Percentiles rank a stretch among this genome's conserved stretches.
phyloP scores from a whole-genome alignment of 768 basidiomycete species.

The Pilatotrama ljubarskyi region DNA sequence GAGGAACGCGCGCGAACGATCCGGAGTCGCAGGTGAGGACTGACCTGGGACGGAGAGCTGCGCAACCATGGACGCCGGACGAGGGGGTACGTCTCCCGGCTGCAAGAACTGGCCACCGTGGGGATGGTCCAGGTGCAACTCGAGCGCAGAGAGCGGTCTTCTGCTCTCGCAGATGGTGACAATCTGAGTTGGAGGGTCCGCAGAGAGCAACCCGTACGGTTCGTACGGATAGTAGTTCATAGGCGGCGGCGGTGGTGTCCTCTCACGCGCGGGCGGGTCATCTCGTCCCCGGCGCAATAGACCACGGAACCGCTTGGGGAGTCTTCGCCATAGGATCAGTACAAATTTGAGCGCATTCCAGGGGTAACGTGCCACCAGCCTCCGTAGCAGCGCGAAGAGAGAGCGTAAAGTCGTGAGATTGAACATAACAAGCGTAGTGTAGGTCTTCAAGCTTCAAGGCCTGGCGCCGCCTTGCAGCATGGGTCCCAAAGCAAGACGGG shows the following conservation, averaged over 20 bases:
- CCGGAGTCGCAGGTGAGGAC: neutral
- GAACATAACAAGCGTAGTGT: neutral
- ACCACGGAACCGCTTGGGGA: neutral
- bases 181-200: neutral
- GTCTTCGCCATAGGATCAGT: slow-evolving; percentile 3
- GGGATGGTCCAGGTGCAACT: slow-evolving; percentile 3
- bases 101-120: slow-evolving; percentile 8
- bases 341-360: neutral
- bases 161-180: slow-evolving; percentile 16
- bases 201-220: neutral
- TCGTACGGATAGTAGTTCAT: neutral
- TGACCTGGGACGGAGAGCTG: slow-evolving; percentile 5
- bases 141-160: slow-evolving; percentile 17
- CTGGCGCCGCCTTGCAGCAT: neutral
- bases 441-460: neutral
- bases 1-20: neutral
- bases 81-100: slow-evolving; percentile 9
- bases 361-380: neutral
- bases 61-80: slow-evolving; percentile 14
- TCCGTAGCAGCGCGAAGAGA: slow-evolving; percentile 1
- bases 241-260: neutral
- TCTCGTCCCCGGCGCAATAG: neutral
- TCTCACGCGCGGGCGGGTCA: neutral
- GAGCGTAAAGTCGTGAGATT: slow-evolving; percentile 10
- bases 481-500: neutral